Base-by-base conservation (phyloP, 768 basidiomycete genomes). In the Crassisporium funariophilum region DNA sequence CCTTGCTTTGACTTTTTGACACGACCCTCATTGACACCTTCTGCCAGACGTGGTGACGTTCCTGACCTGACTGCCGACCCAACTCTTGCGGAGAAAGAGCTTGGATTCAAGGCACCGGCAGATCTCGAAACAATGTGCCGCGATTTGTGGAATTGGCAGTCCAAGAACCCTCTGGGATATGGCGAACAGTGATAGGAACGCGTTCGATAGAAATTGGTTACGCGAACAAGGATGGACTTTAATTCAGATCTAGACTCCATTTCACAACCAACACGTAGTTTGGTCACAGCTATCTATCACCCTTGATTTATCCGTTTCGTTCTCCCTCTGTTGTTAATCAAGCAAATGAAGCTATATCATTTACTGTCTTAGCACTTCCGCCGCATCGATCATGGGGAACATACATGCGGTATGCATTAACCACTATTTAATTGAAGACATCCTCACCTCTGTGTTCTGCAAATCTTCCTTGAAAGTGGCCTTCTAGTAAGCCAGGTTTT, bases 131-230 rank as follows among this genome's bases (percentile, higher is more conserved):
- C 85, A 46, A 98, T 98, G 92, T 98, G 97, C 68, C 75, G 82
- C 46, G 97, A 99, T 68, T 74, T 97, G 57, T 98, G 97, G 97
- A 95, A 95, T 71, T 99, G 95, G 92, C 95, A 98, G 73, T 83
- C 82, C n/a, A 90, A 83, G 66, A 91, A 97, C 59, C 91, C 89
- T 5, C 62, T 79, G 22, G 94, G 94, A 2, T 97, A 90, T 53
- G 76, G 60, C 19, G 68, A 68, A 41, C 45, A 58, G 57, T 58
- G 51, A 53, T 45, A 15, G n/a, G n/a, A n/a, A 37, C 31, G 17
- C 15, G 39, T 35, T 46, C 24, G 11, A 29, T 15, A 16, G 45
- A 21, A 23, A 25, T 13, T 47, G 6, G 31, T 25, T 43, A 39
- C n/a, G 25, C 29, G 21, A 11, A 38, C 38, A 46, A 27, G 25